A percentile compares a stretch with the other conserved stretches of the same genome.
These are phyloP conservation scores for Metahyphopichia silvanorum DNA, from an alignment of 805 yeast species.

Conservation along the genomic window DNA sequence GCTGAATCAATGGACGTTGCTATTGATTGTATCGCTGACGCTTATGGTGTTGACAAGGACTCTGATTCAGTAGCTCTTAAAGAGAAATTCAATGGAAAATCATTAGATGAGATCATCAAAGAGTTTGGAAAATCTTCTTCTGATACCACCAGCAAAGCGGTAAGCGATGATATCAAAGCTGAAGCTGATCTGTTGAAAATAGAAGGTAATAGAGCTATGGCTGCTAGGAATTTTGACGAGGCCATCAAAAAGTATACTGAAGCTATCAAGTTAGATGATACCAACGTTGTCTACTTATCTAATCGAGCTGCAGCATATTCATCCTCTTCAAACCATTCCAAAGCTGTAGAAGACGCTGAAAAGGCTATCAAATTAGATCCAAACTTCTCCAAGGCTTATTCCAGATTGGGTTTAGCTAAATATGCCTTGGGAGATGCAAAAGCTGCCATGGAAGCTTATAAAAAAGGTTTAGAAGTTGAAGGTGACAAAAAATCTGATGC, in stretches of 20 bases:
- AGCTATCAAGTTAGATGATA: conserved; percentile 68
- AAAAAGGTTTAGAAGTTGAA: conserved; percentile 81
- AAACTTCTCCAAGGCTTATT: conserved; percentile 84
- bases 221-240: conserved; percentile 60
- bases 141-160: conserved; percentile 19
- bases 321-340: conserved; percentile 66
- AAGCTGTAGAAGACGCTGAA: conserved; percentile 82
- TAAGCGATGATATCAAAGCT: conserved; percentile 53
- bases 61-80: conserved; percentile 32
- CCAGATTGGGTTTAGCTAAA: conserved; percentile 90
- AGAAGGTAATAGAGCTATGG: conserved; percentile 90
- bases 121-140: conserved; percentile 4
- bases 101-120: conserved; percentile 44
- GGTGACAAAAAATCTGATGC: conserved; percentile 83
- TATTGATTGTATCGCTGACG: conserved; percentile 85
- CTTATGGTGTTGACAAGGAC: conserved; percentile 65
- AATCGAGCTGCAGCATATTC: conserved; percentile 97
- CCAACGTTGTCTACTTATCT: conserved; percentile 81
- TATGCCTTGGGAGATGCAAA: conserved; percentile 92
- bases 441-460: conserved; percentile 87
- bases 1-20: conserved; percentile 91
- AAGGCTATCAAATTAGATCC: conserved; percentile 78
- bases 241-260: conserved; percentile 79
- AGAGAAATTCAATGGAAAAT: conserved; percentile 45
- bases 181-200: conserved; percentile 82